Evolutionary conservation across 805 yeast species (phyloP).

Genomic region (Nakazawaea populi): DNA sequence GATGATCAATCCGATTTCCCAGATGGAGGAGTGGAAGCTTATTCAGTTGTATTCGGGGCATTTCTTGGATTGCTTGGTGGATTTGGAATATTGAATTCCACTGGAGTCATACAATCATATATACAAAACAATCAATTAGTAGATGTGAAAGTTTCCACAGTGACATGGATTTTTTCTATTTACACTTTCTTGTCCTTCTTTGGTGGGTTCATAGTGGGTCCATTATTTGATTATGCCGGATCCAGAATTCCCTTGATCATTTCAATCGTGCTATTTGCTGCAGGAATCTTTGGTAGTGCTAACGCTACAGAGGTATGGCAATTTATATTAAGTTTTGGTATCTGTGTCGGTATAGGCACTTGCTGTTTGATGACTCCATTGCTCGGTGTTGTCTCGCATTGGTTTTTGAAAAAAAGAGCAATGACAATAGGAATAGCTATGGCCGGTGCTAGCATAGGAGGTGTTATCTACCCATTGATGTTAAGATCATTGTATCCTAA

Average conservation of each 20-base stretch:
- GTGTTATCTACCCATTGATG: constrained; percentile 45
- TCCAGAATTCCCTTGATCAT: constrained; percentile 35
- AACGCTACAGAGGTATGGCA: constrained; percentile 49
- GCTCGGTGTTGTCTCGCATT: constrained; percentile 58
- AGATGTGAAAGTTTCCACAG: constrained; percentile 36
- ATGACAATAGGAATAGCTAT: constrained; percentile 46
- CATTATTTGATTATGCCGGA: constrained; percentile 60
- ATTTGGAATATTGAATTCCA: constrained; percentile 52
- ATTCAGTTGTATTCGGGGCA: constrained; percentile 34
- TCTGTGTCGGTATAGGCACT: constrained; percentile 52
- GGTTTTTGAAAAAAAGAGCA: constrained; percentile 58
- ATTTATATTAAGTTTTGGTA: constrained; percentile 53
- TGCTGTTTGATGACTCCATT: constrained; percentile 58
- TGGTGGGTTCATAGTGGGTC: constrained; percentile 32
- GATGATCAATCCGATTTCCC: constrained; percentile 19
- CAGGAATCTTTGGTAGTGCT: constrained; percentile 56
- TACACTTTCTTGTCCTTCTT: constrained; percentile 44
- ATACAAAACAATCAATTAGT: constrained; percentile 50
- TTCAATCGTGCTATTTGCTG: constrained; percentile 40
- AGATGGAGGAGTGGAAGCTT: constrained; percentile 34
- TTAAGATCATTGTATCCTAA: constrained; percentile 39
- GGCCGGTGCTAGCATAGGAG: constrained; percentile 51
- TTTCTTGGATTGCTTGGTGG: constrained; percentile 33
- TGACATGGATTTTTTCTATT: constrained; percentile 65
- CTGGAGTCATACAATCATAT: constrained; percentile 61